Conservation (phyloP, 371 early-diverging fungal species). For the Actinomucor elegans region DNA sequence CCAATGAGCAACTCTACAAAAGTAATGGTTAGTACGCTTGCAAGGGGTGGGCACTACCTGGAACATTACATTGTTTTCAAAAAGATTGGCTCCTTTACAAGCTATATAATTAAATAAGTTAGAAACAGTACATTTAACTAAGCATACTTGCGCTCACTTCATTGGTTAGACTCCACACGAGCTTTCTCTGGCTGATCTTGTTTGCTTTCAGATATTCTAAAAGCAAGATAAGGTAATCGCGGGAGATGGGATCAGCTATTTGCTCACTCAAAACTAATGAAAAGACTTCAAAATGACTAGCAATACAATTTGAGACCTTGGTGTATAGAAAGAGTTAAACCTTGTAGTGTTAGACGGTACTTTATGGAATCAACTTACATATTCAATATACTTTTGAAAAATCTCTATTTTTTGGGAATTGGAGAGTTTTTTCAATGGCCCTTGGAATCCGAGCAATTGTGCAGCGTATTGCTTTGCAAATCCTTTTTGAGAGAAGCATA, state of each 20-base stretch:
- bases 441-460: slow-evolving; percentile 23
- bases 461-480: slow-evolving; percentile 28
- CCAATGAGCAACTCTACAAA: slow-evolving; percentile 32
- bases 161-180: slow-evolving; percentile 14
- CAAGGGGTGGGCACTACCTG: background rate
- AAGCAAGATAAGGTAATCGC: slow-evolving; percentile 29
- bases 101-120: slow-evolving; percentile 17
- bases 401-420: slow-evolving; percentile 19
- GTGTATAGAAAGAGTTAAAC: no score
- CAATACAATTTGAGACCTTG: slow-evolving; percentile 34
- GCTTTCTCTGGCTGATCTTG: slow-evolving; percentile 10
- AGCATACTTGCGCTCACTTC: slow-evolving; percentile 18
- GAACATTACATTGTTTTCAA: slow-evolving; percentile 40
- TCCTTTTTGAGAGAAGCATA: slow-evolving; percentile 34
- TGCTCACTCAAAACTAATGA: slow-evolving; percentile 10
- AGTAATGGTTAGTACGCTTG: background rate
- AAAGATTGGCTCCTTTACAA: slow-evolving; percentile 28
- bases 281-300: slow-evolving; percentile 26
- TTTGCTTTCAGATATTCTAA: slow-evolving; percentile 30
- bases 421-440: background rate
- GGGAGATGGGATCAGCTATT: slow-evolving; percentile 13
- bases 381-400: slow-evolving; percentile 25
- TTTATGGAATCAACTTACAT: slow-evolving; percentile 35
- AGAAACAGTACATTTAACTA: no score
- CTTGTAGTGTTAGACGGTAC: no score